A percentile compares a stretch with the other conserved stretches of the same genome.
phyloP scores from a whole-genome alignment of 768 basidiomycete genomes.

The Suillus spraguei region DNA sequence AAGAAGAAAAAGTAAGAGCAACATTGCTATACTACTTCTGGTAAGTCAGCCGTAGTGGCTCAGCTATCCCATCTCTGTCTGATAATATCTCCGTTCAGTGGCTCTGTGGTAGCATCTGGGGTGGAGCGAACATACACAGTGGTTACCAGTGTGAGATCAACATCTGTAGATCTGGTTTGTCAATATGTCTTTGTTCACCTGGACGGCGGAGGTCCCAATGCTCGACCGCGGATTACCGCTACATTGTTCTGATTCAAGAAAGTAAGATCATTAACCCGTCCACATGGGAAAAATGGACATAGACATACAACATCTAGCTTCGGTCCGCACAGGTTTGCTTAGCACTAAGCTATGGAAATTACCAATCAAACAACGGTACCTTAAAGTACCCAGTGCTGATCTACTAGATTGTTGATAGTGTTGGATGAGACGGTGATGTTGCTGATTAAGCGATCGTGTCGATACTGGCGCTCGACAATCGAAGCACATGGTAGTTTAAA shows the following conservation, averaged over 20 bases:
- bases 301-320: background rate
- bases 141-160: background rate
- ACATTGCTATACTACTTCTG: constrained; percentile 3
- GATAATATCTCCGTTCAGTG: background rate
- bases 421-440: background rate
- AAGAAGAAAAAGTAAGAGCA: constrained; percentile 70
- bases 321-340: background rate
- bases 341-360: background rate
- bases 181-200: background rate
- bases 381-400: background rate
- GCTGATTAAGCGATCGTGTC: background rate
- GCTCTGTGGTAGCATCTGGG: background rate
- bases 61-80: background rate
- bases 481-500: background rate
- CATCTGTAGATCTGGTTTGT: background rate
- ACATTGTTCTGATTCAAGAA: background rate
- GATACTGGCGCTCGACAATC: too few relatives aligned
- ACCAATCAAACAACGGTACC: background rate
- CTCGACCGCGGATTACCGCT: background rate
- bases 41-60: background rate
- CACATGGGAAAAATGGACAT: background rate
- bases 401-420: constrained; percentile 1
- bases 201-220: background rate
- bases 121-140: background rate
- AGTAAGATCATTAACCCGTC: background rate